Conservation (phyloP, 2,329 filamentous ascomycete genomes). For the Nannizziopsis barbatae region DNA sequence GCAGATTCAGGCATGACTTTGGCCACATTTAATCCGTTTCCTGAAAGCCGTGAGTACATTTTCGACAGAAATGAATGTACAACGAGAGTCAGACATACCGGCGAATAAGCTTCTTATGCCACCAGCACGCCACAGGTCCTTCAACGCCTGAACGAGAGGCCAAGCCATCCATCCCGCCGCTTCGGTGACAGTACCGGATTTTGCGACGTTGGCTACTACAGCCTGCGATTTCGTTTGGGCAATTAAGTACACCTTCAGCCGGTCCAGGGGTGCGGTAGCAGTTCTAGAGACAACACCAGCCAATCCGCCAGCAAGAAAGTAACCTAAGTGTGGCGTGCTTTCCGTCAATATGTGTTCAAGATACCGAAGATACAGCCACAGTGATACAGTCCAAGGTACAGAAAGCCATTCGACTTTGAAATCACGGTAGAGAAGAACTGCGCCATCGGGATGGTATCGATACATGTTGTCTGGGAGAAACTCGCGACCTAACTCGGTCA, state of each 20-base stretch:
- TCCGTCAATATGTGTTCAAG: conserved; percentile 38
- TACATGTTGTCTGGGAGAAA: conserved; percentile 7
- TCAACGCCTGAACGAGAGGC: conserved; percentile 61
- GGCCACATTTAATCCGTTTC: conserved; percentile 89
- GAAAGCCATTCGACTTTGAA: conserved; percentile 34
- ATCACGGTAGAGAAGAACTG: conserved; percentile 26
- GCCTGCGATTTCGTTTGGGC: conserved; percentile 55
- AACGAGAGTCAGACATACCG: conserved; percentile 45
- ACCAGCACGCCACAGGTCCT: conserved; percentile 72
- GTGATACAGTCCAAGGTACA: conserved; percentile 33
- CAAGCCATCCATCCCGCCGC: conserved; percentile 55
- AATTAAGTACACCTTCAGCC: conserved; percentile 93
- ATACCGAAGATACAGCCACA: conserved; percentile 36
- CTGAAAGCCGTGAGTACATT: conserved; percentile 35
- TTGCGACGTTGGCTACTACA: conserved; percentile 54
- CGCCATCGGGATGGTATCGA: conserved; percentile 18
- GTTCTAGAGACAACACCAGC: conserved; percentile 92
- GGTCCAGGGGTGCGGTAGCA: conserved; percentile 88
- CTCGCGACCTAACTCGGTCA: conserved; percentile 14
- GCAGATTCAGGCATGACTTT: conserved; percentile 99
- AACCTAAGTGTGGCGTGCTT: conserved; percentile 55
- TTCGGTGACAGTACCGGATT: conserved; percentile 54
- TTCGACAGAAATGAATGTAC: background rate
- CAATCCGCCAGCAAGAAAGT: conserved; percentile 90
- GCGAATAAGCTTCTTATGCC: conserved; percentile 85